Evolutionary conservation across 2,329 filamentous ascomycete species (phyloP).

Genomic region (Immersiporthe knoxdaviesiana): DNA sequence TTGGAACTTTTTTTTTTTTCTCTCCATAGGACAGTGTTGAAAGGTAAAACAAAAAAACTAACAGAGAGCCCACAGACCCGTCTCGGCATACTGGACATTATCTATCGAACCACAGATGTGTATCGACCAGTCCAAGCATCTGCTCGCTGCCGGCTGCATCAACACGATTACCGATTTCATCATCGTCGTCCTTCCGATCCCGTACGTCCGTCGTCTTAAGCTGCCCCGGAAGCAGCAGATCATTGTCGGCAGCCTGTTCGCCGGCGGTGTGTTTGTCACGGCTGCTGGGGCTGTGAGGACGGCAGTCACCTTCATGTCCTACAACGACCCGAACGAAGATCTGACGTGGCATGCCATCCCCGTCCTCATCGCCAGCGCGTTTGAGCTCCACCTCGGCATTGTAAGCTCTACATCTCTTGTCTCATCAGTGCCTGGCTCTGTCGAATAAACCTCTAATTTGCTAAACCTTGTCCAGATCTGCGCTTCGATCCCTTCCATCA

Average conservation of each 20-base stretch:
- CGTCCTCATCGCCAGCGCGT: constrained; percentile 40
- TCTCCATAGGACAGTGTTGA: neutral
- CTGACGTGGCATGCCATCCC: constrained; percentile 42
- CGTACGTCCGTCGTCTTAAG: constrained; percentile 48
- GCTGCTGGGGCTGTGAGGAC: constrained; percentile 44
- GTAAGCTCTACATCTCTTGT: constrained; percentile 34
- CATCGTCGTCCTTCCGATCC: constrained; percentile 56
- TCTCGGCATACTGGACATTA: constrained; percentile 45
- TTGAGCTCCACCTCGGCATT: constrained; percentile 50
- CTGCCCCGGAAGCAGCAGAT: constrained; percentile 51
- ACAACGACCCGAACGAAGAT: constrained; percentile 37
- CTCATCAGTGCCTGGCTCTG: neutral
- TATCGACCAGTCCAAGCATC: constrained; percentile 53
- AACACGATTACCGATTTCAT: constrained; percentile 64
- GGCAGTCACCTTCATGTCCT: constrained; percentile 38
- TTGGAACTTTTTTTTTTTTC: constrained; percentile 21
- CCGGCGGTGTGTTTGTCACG: constrained; percentile 52
- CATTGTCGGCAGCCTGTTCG: constrained; percentile 52
- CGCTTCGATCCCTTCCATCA: constrained; percentile 49
- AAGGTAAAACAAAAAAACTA: neutral
- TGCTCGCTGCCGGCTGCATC: constrained; percentile 58
- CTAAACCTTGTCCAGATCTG: constrained; percentile 41
- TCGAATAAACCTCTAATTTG: neutral
- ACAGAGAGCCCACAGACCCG: constrained; percentile 36
- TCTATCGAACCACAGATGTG: constrained; percentile 42